These are phyloP conservation scores for Uromyces viciae-fabae DNA, from an alignment of 1,284 basidiomycete species.

Conservation along the genomic window DNA sequence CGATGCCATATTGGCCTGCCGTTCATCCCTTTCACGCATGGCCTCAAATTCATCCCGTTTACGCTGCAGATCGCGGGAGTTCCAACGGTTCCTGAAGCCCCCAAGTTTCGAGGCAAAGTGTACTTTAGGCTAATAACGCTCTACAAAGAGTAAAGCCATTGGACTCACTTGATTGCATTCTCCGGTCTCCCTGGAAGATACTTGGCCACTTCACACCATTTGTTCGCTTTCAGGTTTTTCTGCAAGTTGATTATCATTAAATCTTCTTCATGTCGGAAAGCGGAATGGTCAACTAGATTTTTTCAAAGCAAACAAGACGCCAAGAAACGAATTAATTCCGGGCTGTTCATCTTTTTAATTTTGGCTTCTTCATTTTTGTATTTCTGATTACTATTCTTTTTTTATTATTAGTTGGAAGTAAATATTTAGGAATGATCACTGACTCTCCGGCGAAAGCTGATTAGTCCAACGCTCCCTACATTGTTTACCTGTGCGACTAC, in stretches of 20 bases:
- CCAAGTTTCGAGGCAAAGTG: not conserved
- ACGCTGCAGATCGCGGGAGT: conserved; percentile 35
- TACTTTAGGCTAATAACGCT: not conserved
- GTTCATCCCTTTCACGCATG: conserved; percentile 21
- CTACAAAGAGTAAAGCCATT: not conserved
- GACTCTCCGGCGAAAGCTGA: conserved; percentile 41
- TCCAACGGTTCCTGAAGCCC: conserved; percentile 30
- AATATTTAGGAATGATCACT: not conserved
- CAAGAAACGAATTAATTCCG: conserved; percentile 3
- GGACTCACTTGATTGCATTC: conserved; percentile 41
- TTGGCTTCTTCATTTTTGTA: not conserved
- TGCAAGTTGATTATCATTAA: conserved; percentile 40
- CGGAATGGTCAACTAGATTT: conserved; percentile 32
- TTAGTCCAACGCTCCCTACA: conserved; percentile 45
- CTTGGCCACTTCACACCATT: conserved; percentile 44
- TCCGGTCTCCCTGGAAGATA: conserved; percentile 39
- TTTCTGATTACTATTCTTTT: not conserved
- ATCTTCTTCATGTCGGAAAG: conserved; percentile 43
- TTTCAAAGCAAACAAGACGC: not conserved
- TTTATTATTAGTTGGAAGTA: not conserved
- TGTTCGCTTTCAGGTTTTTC: conserved; percentile 37
- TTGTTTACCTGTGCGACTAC: conserved; percentile 41
- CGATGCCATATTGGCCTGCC: not conserved
- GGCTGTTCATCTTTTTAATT: too few species aligned
- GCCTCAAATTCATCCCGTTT: conserved; percentile 18